Conservation (phyloP, 495 filamentous ascomycete genomes). For the Lichenothelia convexa region DNA sequence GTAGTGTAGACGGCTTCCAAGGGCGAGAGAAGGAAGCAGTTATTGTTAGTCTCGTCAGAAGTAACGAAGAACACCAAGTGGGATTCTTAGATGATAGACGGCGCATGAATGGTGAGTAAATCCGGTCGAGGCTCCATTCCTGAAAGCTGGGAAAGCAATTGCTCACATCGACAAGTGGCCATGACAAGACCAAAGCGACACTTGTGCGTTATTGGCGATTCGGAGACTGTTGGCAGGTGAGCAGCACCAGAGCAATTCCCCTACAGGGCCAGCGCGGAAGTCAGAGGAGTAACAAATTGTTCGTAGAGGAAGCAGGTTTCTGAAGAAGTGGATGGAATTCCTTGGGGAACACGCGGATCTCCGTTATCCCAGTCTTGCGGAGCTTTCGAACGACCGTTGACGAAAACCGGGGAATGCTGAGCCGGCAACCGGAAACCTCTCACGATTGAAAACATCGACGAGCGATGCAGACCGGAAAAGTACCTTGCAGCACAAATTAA, state of each 20-base stretch:
- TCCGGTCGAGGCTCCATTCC: background rate
- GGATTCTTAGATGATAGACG: conserved; percentile 91
- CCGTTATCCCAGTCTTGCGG: conserved; percentile 66
- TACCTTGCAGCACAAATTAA: too few relatives aligned
- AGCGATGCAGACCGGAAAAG: too few relatives aligned
- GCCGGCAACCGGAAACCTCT: too few relatives aligned
- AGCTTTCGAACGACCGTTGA: too few relatives aligned
- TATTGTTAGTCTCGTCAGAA: conserved; percentile 75
- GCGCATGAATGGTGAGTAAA: conserved; percentile 61
- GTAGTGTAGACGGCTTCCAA: conserved; percentile 93
- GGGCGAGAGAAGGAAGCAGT: conserved; percentile 94
- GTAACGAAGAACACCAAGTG: conserved; percentile 70
- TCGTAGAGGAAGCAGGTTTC: conserved; percentile 63
- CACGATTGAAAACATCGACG: too few relatives aligned
- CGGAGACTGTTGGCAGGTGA: conserved; percentile 73
- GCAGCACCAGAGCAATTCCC: too few relatives aligned
- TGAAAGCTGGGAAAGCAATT: conserved; percentile 6
- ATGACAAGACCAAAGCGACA: conserved; percentile 90
- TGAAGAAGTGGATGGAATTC: conserved; percentile 78
- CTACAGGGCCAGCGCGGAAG: too few relatives aligned
- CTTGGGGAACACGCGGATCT: conserved; percentile 73
- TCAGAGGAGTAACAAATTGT: too few relatives aligned
- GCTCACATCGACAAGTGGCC: conserved; percentile 66
- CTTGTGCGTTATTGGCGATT: conserved; percentile 79
- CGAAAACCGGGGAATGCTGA: too few relatives aligned